These are phyloP conservation scores for Paramecium caudatum DNA, from an alignment of 73 alveolate species.

Conservation along the genomic window DNA sequence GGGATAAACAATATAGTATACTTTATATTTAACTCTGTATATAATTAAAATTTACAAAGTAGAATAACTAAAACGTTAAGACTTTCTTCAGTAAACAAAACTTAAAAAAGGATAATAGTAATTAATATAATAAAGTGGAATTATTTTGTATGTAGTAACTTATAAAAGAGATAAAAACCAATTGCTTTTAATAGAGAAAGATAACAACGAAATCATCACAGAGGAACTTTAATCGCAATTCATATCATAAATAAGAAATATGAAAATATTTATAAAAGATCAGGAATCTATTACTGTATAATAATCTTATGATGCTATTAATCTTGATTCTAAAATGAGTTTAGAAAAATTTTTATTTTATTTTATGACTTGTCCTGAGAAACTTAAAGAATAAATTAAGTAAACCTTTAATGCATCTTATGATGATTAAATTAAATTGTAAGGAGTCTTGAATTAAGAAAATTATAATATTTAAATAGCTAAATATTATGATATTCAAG, in stretches of 20 bases:
- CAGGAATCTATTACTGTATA: neutral
- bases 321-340: conserved; percentile 16
- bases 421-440: neutral
- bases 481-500: neutral
- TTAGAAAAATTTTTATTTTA: conserved; percentile 10
- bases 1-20: neutral
- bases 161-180: neutral
- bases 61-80: neutral
- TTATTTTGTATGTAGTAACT: neutral
- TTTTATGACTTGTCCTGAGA: conserved; percentile 36
- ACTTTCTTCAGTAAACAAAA: neutral
- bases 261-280: conserved; percentile 9
- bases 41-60: neutral
- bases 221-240: conserved; percentile 1
- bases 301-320: neutral
- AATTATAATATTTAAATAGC: neutral
- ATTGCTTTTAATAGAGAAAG: neutral
- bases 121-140: neutral
- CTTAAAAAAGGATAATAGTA: neutral
- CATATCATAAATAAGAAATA: neutral
- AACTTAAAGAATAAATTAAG: conserved; percentile 3
- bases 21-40: neutral
- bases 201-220: neutral
- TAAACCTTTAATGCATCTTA: neutral
- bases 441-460: conserved; percentile 12